Percentiles rank a stretch among this genome's conserved stretches.
Conservation (phyloP, 2,329 filamentous ascomycete species). For the Cladosporium austrohemisphaericum region DNA sequence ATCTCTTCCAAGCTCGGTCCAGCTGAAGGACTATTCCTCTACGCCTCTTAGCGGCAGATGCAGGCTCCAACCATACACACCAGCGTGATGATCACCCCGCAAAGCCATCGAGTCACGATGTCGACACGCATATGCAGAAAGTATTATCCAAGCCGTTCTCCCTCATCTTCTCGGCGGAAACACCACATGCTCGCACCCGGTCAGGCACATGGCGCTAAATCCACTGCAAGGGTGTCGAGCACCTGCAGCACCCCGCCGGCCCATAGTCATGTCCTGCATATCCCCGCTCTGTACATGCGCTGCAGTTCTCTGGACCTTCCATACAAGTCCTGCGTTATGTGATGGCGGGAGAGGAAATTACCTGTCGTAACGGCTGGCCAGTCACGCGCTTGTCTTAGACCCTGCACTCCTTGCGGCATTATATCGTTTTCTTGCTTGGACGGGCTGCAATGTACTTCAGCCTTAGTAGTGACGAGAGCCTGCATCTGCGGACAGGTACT, state of each 20-base stretch:
- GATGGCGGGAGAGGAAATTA: slow-evolving; percentile 5
- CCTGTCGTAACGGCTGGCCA: slow-evolving; percentile 3
- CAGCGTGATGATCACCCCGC: slow-evolving; percentile 11
- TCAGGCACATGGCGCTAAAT: background rate
- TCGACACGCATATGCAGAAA: slow-evolving; percentile 3
- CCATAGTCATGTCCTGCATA: slow-evolving; percentile 9
- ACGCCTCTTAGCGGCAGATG: slow-evolving; percentile 9
- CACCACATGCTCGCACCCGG: slow-evolving; percentile 5
- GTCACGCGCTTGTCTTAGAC: slow-evolving; percentile 14
- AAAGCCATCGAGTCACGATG: slow-evolving; percentile 11
- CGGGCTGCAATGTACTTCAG: slow-evolving; percentile 2
- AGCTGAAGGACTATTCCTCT: slow-evolving; percentile 8
- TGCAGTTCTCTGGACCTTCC: background rate
- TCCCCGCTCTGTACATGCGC: slow-evolving; percentile 10
- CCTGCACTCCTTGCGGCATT: slow-evolving; percentile 10
- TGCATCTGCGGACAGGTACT: background rate
- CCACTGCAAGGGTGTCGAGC: slow-evolving; percentile 8
- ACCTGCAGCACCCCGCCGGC: slow-evolving; percentile 10
- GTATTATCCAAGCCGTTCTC: slow-evolving; percentile 3
- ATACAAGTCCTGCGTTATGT: background rate
- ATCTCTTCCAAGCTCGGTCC: background rate
- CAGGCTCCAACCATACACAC: slow-evolving; percentile 3
- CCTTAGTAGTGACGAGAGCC: no score
- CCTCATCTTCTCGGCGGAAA: background rate
- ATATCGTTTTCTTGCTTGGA: slow-evolving; percentile 11